A percentile compares a stretch with the other conserved stretches of the same genome.
Conservation (phyloP, 176 grass and related monocot species). For the Luzula sylvatica region DNA sequence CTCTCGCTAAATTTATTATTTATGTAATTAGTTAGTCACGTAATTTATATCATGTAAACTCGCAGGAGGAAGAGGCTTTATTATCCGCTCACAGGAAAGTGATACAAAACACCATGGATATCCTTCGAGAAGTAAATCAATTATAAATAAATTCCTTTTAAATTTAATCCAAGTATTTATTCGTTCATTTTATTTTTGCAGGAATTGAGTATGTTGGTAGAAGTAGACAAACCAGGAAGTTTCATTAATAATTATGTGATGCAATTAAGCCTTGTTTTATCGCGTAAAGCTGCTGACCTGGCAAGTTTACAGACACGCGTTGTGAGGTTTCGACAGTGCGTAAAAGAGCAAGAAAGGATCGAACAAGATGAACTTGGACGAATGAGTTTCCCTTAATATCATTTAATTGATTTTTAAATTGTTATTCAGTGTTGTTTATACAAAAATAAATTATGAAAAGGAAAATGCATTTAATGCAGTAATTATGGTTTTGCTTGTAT, state of each 20-base stretch:
- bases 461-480: neutral
- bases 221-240: constrained; percentile 31
- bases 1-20: neutral
- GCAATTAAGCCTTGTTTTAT: constrained; percentile 28
- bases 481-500: neutral
- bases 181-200: constrained; percentile 3
- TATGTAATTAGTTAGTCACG: constrained; percentile 3
- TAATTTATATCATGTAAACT: constrained; percentile 1
- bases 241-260: constrained; percentile 20
- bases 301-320: constrained; percentile 24
- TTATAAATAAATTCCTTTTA: neutral
- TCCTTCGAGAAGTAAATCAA: constrained; percentile 35
- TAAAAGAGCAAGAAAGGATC: constrained; percentile 7
- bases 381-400: constrained; percentile 9
- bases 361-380: constrained; percentile 22
- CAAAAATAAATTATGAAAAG: neutral
- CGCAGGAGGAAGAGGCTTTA: constrained; percentile 38
- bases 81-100: constrained; percentile 44
- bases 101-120: constrained; percentile 40
- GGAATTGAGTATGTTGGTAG: constrained; percentile 33
- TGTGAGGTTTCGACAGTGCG: constrained; percentile 26
- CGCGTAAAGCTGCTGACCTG: constrained; percentile 29
- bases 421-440: neutral
- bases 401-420: constrained; percentile 1
- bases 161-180: too few relatives aligned